Evolutionary conservation across 768 basidiomycete species (phyloP).

Genomic region (Pleurotus sapidus): DNA sequence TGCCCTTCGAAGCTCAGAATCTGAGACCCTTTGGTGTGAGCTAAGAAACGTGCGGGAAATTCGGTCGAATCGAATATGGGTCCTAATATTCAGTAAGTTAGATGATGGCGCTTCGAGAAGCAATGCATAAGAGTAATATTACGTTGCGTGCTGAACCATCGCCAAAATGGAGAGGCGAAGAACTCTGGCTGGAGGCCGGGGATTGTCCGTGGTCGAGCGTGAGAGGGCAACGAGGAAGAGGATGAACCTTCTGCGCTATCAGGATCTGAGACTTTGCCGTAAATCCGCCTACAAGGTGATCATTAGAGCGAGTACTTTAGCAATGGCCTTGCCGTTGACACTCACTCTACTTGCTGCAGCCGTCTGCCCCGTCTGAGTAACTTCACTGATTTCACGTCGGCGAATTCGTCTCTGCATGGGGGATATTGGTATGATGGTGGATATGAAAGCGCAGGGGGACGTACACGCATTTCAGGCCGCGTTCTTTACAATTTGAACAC

Average conservation of each 20-base stretch:
- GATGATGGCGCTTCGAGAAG: conserved; percentile 7
- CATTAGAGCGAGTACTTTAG: conserved; percentile 2
- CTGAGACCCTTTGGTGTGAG: conserved; percentile 59
- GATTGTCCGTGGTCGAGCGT: conserved; percentile 52
- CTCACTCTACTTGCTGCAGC: conserved; percentile 83
- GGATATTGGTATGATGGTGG: neutral
- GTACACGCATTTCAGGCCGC: conserved; percentile 91
- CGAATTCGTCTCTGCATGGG: conserved; percentile 71
- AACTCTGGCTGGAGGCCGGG: conserved; percentile 77
- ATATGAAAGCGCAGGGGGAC: conserved; percentile 26
- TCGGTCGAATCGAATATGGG: conserved; percentile 51
- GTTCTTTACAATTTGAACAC: conserved; percentile 90
- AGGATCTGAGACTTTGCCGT: conserved; percentile 61
- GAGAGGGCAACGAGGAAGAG: conserved; percentile 28
- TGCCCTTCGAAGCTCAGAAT: conserved; percentile 70
- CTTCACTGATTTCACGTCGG: conserved; percentile 88
- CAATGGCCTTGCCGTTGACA: conserved; percentile 12
- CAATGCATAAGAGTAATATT: conserved; percentile 19
- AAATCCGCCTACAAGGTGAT: conserved; percentile 56
- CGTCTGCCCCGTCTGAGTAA: conserved; percentile 75
- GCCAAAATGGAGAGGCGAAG: conserved; percentile 83
- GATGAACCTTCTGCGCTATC: conserved; percentile 27
- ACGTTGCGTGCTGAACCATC: conserved; percentile 85
- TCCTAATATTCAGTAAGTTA: conserved; percentile 41
- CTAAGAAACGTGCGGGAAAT: conserved; percentile 69